These are phyloP conservation scores for Penicillium corylophilum DNA, from an alignment of 2,329 filamentous ascomycete genomes.

Conservation along the genomic window DNA sequence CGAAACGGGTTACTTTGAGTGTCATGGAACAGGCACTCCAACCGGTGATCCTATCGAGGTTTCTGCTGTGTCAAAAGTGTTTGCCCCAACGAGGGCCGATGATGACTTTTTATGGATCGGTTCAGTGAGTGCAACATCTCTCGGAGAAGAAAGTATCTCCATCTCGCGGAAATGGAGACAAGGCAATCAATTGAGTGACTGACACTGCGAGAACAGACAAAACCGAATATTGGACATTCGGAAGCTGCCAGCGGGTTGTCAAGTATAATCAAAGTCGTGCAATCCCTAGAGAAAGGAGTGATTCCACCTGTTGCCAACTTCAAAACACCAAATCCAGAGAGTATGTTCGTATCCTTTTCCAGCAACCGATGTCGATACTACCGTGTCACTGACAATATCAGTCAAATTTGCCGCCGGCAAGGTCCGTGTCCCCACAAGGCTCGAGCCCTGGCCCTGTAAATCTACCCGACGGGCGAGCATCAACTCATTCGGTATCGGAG, in stretches of 20 bases:
- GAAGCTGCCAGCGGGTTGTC: conserved; percentile 19
- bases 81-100: neutral
- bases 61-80: neutral
- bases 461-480: conserved; percentile 31
- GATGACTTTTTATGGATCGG: neutral
- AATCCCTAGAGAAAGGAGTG: conserved; percentile 38
- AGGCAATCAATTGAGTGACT: too few species aligned
- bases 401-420: conserved; percentile 4
- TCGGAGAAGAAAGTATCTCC: too few species aligned
- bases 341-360: conserved; percentile 7
- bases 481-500: conserved; percentile 44
- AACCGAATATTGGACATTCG: conserved; percentile 3
- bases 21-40: neutral
- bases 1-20: too few species aligned
- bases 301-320: conserved; percentile 26
- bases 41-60: neutral
- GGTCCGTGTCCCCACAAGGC: conserved; percentile 19
- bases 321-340: conserved; percentile 19
- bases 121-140: too few species aligned
- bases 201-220: neutral
- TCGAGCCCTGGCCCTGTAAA: conserved; percentile 18
- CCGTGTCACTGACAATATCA: too few species aligned
- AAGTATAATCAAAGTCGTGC: conserved; percentile 28
- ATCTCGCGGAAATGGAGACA: too few species aligned
- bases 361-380: too few species aligned